These are phyloP conservation scores for Graphiopsis chlorocephala DNA, from an alignment of 2,329 filamentous ascomycete species.

Conservation along the genomic window DNA sequence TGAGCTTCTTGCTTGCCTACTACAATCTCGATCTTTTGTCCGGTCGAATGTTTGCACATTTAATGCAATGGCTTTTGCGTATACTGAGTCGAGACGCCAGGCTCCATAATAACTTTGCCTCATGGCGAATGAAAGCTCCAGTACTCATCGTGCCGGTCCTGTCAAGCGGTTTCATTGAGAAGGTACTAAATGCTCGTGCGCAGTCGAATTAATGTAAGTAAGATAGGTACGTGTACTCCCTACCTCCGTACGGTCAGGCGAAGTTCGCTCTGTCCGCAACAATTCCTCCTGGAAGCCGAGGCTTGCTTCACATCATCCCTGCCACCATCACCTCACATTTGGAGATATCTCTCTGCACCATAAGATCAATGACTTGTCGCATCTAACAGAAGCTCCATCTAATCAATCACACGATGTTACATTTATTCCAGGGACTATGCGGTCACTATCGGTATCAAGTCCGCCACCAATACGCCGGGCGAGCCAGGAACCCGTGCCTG, in stretches of 20 bases:
- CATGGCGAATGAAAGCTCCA: background rate
- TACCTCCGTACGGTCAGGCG: too few relatives aligned
- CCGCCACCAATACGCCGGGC: background rate
- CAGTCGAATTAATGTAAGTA: too few relatives aligned
- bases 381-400: background rate
- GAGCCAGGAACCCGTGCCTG: background rate
- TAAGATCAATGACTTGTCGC: background rate
- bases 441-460: background rate
- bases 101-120: background rate
- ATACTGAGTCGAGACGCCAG: background rate
- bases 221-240: too few relatives aligned
- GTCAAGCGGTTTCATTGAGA: too few relatives aligned
- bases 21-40: background rate
- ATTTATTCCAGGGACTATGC: background rate
- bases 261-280: background rate
- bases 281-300: background rate
- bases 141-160: too few relatives aligned
- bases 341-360: background rate
- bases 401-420: background rate
- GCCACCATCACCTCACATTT: background rate
- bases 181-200: too few relatives aligned
- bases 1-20: background rate
- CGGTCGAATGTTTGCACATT: background rate
- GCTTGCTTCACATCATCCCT: background rate
- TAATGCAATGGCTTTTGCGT: background rate